Percentiles rank a stretch among this genome's conserved stretches.
Evolutionary conservation across 2,329 filamentous ascomycete species (phyloP).

Genomic region (Aspergillus aculeatus): DNA sequence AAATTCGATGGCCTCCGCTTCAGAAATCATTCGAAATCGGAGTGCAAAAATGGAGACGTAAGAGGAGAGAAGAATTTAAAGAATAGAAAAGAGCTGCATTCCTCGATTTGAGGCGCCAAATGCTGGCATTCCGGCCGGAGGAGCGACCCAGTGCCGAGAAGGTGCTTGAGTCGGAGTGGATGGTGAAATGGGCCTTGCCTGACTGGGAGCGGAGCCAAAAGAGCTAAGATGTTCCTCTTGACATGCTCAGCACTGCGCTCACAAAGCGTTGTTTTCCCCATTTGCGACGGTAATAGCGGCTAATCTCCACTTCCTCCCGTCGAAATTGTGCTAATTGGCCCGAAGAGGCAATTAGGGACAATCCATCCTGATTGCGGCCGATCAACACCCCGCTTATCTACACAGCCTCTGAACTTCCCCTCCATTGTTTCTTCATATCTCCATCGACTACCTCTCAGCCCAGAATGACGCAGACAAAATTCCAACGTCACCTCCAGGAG

Average conservation of each 20-base stretch:
- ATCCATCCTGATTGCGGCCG: too few species aligned
- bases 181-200: slow-evolving; percentile 22
- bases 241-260: too few species aligned
- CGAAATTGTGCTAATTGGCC: too few species aligned
- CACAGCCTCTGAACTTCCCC: too few species aligned
- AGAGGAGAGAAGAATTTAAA: slow-evolving; percentile 8
- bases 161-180: slow-evolving; percentile 17
- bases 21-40: slow-evolving; percentile 11
- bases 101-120: slow-evolving; percentile 15
- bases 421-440: not conserved
- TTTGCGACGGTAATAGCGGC: too few species aligned
- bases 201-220: not conserved
- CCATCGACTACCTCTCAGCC: not conserved
- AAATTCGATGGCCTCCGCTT: slow-evolving; percentile 11
- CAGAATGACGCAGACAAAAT: slow-evolving; percentile 1
- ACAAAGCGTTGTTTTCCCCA: too few species aligned
- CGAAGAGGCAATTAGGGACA: too few species aligned
- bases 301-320: too few species aligned
- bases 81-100: slow-evolving; percentile 19
- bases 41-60: slow-evolving; percentile 17
- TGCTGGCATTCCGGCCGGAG: slow-evolving; percentile 18
- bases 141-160: slow-evolving; percentile 16
- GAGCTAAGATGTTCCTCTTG: too few species aligned
- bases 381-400: too few species aligned
- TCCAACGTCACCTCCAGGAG: slow-evolving; percentile 3